These are phyloP conservation scores for Fusarium beomiforme DNA, from an alignment of 2,329 filamentous ascomycete species.

Conservation along the genomic window DNA sequence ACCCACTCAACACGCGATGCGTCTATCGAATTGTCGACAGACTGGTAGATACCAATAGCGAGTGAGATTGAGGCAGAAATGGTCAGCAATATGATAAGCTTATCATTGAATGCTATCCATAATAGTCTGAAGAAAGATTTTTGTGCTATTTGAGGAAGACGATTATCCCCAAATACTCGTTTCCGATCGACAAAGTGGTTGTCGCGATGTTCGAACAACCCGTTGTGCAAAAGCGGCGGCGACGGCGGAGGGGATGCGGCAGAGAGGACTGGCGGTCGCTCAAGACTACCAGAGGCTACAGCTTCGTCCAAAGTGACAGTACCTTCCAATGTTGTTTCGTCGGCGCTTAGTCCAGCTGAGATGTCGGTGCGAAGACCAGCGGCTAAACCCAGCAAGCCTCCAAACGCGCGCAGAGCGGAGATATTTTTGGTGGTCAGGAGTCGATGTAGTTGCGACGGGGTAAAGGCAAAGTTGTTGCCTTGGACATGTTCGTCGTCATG, in stretches of 20 bases:
- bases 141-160: conserved; percentile 65
- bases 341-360: conserved; percentile 58
- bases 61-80: conserved; percentile 78
- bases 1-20: conserved; percentile 78
- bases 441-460: conserved; percentile 63
- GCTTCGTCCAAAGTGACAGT: conserved; percentile 61
- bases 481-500: conserved; percentile 41
- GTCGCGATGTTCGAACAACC: conserved; percentile 45
- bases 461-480: conserved; percentile 63
- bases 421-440: conserved; percentile 62
- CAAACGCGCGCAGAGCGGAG: conserved; percentile 60
- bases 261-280: conserved; percentile 42
- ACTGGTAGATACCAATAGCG: conserved; percentile 79
- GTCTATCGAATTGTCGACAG: conserved; percentile 62
- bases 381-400: conserved; percentile 63
- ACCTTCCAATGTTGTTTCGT: conserved; percentile 59
- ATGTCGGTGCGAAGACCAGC: conserved; percentile 61
- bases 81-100: conserved; percentile 77
- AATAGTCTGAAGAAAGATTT: conserved; percentile 73
- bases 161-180: conserved; percentile 75
- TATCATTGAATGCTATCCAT: conserved; percentile 87
- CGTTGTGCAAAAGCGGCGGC: conserved; percentile 38
- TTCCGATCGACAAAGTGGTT: conserved; percentile 65
- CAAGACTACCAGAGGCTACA: conserved; percentile 49
- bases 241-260: conserved; percentile 33